Conservation (phyloP, 192 early-diverging fungal species). For the Allomyces arbusculus region DNA sequence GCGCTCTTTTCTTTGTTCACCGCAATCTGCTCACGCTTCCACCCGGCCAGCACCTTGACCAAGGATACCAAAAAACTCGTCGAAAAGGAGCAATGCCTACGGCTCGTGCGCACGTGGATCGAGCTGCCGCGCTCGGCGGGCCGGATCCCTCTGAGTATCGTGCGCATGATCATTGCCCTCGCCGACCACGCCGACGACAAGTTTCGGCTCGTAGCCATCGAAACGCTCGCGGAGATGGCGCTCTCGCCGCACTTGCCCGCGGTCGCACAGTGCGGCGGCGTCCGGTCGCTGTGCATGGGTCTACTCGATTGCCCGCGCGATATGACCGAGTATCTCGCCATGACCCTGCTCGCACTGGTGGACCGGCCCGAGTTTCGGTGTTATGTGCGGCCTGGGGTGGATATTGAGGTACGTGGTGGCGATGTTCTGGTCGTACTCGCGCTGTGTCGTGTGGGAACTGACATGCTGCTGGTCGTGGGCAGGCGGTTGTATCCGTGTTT, state of each 20-base stretch:
- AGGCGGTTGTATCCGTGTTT: too few relatives aligned
- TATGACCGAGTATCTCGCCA: not conserved
- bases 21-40: too few relatives aligned
- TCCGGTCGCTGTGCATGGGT: not conserved
- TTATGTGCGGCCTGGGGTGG: not conserved
- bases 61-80: too few relatives aligned
- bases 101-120: too few relatives aligned
- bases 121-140: too few relatives aligned
- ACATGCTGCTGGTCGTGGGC: not conserved
- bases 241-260: not conserved
- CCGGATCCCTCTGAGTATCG: not conserved
- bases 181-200: not conserved
- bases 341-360: not conserved
- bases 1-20: too few relatives aligned
- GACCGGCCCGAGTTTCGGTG: not conserved
- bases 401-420: not conserved
- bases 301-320: not conserved
- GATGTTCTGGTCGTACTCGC: not conserved
- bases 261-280: not conserved
- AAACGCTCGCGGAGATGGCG: not conserved
- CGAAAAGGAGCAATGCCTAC: too few relatives aligned
- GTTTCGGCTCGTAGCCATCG: not conserved
- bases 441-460: not conserved
- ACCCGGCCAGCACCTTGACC: too few relatives aligned
- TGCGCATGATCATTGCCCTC: not conserved